Evolutionary conservation across 306 rosid genomes (phyloP).

Genomic region (Sophora flavescens): DNA sequence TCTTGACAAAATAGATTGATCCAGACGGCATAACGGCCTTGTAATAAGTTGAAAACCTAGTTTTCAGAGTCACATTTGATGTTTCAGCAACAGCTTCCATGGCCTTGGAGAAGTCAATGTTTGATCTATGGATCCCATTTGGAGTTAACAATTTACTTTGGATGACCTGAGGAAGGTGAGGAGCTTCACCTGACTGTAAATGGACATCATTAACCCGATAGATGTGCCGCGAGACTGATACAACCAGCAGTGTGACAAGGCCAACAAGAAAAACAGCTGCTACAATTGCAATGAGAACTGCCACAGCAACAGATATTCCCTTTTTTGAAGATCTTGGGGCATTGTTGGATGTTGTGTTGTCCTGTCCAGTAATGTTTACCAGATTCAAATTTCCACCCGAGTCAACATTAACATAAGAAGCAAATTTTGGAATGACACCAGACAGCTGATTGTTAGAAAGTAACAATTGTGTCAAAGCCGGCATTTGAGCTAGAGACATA

Average conservation of each 20-base stretch:
- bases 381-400: slow-evolving; percentile 44
- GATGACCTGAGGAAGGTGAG: slow-evolving; percentile 56
- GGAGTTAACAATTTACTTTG: slow-evolving; percentile 66
- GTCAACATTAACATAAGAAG: neutral
- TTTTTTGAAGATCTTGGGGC: slow-evolving; percentile 28
- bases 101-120: slow-evolving; percentile 75
- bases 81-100: slow-evolving; percentile 71
- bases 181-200: slow-evolving; percentile 51
- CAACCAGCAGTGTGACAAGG: slow-evolving; percentile 48
- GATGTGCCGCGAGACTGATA: slow-evolving; percentile 53
- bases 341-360: neutral
- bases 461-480: slow-evolving; percentile 56
- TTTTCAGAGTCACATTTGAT: slow-evolving; percentile 69
- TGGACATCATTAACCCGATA: slow-evolving; percentile 59
- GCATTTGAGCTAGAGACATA: slow-evolving; percentile 23
- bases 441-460: slow-evolving; percentile 68
- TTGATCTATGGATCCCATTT: slow-evolving; percentile 75
- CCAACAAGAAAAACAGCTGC: slow-evolving; percentile 59
- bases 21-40: slow-evolving; percentile 82
- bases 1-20: slow-evolving; percentile 78
- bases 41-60: slow-evolving; percentile 85
- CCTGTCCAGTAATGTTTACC: neutral
- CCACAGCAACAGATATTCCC: slow-evolving; percentile 46
- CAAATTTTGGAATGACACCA: slow-evolving; percentile 59
- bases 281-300: slow-evolving; percentile 59